Conservation (phyloP, 768 basidiomycete species). For the Trametes meyenii region DNA sequence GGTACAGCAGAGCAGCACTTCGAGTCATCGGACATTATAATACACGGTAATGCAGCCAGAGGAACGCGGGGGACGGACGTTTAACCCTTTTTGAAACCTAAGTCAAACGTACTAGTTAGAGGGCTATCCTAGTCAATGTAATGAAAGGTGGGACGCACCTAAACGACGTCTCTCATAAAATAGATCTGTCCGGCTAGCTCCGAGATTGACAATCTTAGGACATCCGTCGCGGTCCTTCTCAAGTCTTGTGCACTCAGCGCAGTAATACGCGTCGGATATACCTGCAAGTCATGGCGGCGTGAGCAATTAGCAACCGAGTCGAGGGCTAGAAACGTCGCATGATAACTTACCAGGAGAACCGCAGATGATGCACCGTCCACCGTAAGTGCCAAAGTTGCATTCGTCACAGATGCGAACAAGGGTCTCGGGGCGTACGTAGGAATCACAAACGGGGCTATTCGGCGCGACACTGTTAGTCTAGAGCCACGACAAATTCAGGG, state of each 20-base stretch:
- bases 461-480: neutral
- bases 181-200: constrained; percentile 87
- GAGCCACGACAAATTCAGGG: neutral
- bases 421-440: constrained; percentile 97
- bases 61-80: neutral
- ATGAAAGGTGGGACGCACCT: constrained; percentile 48
- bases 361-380: constrained; percentile 97
- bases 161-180: constrained; percentile 90
- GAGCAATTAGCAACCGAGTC: neutral
- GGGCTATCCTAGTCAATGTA: neutral
- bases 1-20: too few species aligned
- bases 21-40: neutral
- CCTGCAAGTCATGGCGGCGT: constrained; percentile 47
- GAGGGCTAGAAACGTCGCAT: too few species aligned
- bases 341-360: constrained; percentile 76
- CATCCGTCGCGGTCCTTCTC: constrained; percentile 99
- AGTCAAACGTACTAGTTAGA: constrained; percentile 1
- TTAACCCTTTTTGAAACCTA: constrained; percentile 73
- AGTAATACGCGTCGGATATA: constrained; percentile 99
- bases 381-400: constrained; percentile 98
- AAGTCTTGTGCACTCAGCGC: constrained; percentile 93
- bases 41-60: neutral
- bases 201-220: constrained; percentile 97
- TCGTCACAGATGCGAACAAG: constrained; percentile 98
- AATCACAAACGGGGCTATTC: constrained; percentile 93